Conservation (phyloP, 2,329 filamentous ascomycete species). For the Dryadomyces sulphureus region DNA sequence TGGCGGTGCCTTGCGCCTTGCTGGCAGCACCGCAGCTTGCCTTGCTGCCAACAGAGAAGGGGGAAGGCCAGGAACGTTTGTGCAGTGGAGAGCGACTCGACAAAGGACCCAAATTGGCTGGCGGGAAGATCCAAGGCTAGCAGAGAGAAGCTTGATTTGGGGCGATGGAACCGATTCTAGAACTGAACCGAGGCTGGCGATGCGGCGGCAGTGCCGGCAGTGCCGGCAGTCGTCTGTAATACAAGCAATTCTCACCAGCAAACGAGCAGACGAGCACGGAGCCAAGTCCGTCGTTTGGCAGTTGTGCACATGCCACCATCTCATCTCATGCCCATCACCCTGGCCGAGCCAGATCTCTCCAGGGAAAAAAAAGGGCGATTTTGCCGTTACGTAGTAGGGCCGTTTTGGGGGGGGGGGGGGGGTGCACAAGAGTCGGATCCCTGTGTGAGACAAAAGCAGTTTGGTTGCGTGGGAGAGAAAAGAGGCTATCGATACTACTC, state of each 20-base stretch:
- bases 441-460: too few species aligned
- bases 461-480: too few species aligned
- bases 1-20: too few species aligned
- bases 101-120: neutral
- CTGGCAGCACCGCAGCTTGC: too few species aligned
- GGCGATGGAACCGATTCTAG: constrained; percentile 1
- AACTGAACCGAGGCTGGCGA: too few species aligned
- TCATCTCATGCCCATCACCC: neutral
- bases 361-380: neutral
- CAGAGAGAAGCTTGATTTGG: neutral
- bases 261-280: neutral
- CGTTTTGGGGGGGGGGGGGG: neutral
- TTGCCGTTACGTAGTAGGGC: neutral
- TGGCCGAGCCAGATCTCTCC: neutral
- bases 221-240: neutral
- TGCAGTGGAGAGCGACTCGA: neutral
- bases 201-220: too few species aligned
- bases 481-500: too few species aligned
- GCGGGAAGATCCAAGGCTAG: neutral
- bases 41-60: too few species aligned
- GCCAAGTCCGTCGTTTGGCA: neutral
- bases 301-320: neutral
- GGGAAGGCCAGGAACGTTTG: neutral
- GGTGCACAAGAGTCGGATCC: neutral
- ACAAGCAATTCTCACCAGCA: neutral